phyloP scores from a whole-genome alignment of 2,329 filamentous ascomycete species.

The Cladophialophora chaetospira region DNA sequence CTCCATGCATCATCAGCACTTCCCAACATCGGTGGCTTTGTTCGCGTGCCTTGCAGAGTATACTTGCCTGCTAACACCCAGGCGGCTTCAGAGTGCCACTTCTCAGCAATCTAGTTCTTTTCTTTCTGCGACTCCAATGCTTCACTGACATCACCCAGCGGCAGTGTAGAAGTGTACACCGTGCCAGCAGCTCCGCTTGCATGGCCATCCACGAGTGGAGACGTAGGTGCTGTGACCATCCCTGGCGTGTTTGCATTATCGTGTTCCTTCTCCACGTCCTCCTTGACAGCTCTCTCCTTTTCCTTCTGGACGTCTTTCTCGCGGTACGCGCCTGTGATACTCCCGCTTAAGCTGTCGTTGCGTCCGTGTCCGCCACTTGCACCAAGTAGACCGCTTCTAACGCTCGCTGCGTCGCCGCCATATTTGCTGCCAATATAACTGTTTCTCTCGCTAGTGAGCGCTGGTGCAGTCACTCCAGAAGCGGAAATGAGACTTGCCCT shows the following conservation, averaged over 20 bases:
- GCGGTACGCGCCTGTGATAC: conserved; percentile 24
- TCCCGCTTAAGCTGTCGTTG: conserved; percentile 31
- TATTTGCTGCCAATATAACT: conserved; percentile 70
- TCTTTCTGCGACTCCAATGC: conserved; percentile 7
- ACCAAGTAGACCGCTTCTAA: conserved; percentile 76
- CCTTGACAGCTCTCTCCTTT: conserved; percentile 11
- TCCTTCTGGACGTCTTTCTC: conserved; percentile 17
- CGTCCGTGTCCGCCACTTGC: conserved; percentile 49
- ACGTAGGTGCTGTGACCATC: conserved; percentile 31
- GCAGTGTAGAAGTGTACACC: conserved; percentile 4
- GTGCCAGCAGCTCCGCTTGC: conserved; percentile 6
- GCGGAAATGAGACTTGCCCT: conserved; percentile 73
- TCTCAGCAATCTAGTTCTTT: background rate
- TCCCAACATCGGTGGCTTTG: background rate
- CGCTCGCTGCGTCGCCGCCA: conserved; percentile 75
- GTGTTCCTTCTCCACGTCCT: conserved; percentile 5
- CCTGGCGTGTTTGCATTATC: background rate
- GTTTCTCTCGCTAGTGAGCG: conserved; percentile 73
- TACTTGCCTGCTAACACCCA: background rate
- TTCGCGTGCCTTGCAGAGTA: background rate
- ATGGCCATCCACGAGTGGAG: conserved; percentile 26
- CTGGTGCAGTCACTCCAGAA: conserved; percentile 63
- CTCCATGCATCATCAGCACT: background rate
- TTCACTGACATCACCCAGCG: conserved; percentile 12
- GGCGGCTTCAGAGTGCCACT: background rate